phyloP scores from a whole-genome alignment of 2,329 filamentous ascomycete genomes.

The Bimuria novae-zelandiae region DNA sequence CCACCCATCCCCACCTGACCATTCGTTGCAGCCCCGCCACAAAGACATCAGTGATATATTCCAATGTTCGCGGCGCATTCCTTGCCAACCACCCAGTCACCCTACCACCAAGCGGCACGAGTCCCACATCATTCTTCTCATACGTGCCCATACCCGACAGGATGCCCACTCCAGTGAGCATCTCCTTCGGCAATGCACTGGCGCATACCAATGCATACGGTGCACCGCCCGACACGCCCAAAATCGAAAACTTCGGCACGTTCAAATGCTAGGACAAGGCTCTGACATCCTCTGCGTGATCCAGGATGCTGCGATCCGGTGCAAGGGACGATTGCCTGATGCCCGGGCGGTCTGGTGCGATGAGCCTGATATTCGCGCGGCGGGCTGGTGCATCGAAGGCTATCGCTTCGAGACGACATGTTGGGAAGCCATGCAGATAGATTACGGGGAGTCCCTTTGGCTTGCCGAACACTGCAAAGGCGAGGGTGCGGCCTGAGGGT shows the following conservation, averaged over 20 bases:
- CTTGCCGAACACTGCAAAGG: background rate
- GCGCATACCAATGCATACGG: background rate
- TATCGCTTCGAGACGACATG: background rate
- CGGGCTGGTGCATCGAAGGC: background rate
- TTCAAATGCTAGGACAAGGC: background rate
- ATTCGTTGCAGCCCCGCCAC: background rate
- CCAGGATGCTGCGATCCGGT: background rate
- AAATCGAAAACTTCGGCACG: background rate
- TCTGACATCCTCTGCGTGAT: background rate
- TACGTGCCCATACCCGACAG: conserved; percentile 8
- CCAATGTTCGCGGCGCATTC: background rate
- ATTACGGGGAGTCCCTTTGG: background rate
- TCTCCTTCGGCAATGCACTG: background rate
- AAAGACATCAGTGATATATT: background rate
- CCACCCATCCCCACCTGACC: background rate
- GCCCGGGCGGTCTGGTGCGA: conserved; percentile 5
- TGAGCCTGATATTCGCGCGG: conserved; percentile 3
- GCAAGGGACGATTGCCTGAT: background rate
- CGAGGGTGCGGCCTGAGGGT: background rate
- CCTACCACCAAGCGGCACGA: background rate
- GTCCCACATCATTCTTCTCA: conserved; percentile 1
- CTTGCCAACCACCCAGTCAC: background rate
- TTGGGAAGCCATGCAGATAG: conserved; percentile 5
- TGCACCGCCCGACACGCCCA: background rate
- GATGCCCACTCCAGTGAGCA: conserved; percentile 1